phyloP scores from a whole-genome alignment of 2,329 filamentous ascomycete genomes.

The Clarireedia hainanense region DNA sequence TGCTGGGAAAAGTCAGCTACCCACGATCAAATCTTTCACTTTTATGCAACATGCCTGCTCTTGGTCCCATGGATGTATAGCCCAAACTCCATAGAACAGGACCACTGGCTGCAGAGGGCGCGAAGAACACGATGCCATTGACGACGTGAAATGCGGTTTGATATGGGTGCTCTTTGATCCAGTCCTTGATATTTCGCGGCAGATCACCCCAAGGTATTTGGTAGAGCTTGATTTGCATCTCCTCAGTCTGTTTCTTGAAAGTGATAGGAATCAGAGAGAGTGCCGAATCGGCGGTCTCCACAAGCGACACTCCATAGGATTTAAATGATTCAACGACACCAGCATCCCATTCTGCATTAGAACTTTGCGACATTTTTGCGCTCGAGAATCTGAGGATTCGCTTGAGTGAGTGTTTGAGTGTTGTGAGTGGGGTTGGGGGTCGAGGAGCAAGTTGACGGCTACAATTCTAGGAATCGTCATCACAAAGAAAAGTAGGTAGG shows the following conservation, averaged over 20 bases:
- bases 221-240: neutral
- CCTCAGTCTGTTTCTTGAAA: neutral
- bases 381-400: too few species aligned
- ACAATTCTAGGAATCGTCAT: too few species aligned
- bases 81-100: neutral
- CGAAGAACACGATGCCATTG: neutral
- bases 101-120: neutral
- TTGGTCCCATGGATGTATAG: neutral
- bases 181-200: neutral
- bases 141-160: neutral
- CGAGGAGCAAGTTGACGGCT: too few species aligned
- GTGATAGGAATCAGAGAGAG: neutral
- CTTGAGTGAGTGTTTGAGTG: too few species aligned
- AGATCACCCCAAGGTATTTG: neutral
- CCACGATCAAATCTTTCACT: neutral
- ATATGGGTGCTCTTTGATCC: neutral
- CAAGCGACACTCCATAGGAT: neutral
- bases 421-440: too few species aligned
- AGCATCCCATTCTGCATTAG: neutral
- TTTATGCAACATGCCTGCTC: neutral
- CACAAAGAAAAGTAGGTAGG: too few species aligned
- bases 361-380: neutral
- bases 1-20: neutral
- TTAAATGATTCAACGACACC: neutral
- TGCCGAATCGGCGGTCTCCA: neutral